phyloP scores from a whole-genome alignment of 2,329 filamentous ascomycete genomes.

The Leptographium lundbergii region DNA sequence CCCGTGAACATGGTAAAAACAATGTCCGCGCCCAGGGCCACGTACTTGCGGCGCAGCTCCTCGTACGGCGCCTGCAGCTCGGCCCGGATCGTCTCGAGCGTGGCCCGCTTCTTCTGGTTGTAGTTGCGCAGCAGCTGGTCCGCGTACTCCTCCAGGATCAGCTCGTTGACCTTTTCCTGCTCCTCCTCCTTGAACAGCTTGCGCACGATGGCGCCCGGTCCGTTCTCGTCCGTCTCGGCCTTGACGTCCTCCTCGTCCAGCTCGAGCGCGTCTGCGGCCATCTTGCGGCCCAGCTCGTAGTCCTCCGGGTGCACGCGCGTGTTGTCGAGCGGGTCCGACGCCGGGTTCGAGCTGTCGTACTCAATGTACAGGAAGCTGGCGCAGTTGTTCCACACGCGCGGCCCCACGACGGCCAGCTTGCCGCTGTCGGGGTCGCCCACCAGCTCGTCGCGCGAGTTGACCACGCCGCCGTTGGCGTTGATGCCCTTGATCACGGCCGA shows the following conservation, averaged over 20 bases:
- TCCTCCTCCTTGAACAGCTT: constrained; percentile 92
- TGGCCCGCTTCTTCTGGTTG: constrained; percentile 88
- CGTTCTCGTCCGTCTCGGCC: constrained; percentile 82
- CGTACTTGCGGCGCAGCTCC: constrained; percentile 75
- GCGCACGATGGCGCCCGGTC: constrained; percentile 78
- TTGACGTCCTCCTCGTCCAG: constrained; percentile 97
- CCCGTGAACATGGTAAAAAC: constrained; percentile 96
- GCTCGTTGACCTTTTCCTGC: constrained; percentile 88
- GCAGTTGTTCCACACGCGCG: constrained; percentile 91
- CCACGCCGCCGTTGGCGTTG: constrained; percentile 76
- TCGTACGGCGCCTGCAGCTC: constrained; percentile 90
- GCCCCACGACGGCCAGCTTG: constrained; percentile 67
- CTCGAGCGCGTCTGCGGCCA: constrained; percentile 93
- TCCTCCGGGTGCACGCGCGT: constrained; percentile 97
- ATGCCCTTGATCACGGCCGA: constrained; percentile 77
- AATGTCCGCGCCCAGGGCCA: constrained; percentile 56
- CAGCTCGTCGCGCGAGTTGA: constrained; percentile 75
- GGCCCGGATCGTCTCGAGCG: constrained; percentile 87
- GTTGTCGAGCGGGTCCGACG: constrained; percentile 87
- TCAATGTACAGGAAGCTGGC: constrained; percentile 89
- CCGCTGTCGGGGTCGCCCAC: constrained; percentile 76
- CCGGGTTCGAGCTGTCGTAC: constrained; percentile 68
- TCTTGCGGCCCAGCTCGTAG: constrained; percentile 94
- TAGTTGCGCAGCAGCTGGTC: constrained; percentile 90
- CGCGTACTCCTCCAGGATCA: constrained; percentile 93